Base-by-base conservation (phyloP, 768 basidiomycete species). In the Kwoniella botswanensis region DNA sequence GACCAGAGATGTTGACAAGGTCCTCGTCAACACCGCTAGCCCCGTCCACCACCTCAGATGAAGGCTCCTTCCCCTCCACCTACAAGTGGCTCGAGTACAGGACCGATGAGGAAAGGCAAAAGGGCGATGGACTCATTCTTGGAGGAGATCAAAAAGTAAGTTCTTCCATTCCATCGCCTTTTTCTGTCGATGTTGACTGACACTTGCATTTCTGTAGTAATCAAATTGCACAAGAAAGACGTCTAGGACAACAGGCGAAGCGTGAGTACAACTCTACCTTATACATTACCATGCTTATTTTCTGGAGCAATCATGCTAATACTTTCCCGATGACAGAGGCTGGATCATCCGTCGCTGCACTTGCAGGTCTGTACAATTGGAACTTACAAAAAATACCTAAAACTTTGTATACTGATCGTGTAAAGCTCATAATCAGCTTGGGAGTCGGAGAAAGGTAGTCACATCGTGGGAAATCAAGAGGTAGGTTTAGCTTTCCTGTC, bases 61-160 rank as follows among this genome's bases (percentile, higher is more conserved):
- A 73, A 56, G 88, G 86, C 87, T 0, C 87, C 88, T n/a, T 90
- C 92, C 24, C 88, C 67, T 10, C 59, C 59, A 12, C 67, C 90
- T 3, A 86, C 88, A 0, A 76, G 86, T 15, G 35, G 35, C 7
- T 35, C 35, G 35, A 70, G 82, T 24, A 80, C 78, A 68, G 85
- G 82, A 5, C 88, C 90, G 0, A 93, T 90, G 80, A 90, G 92
- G 0, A 97, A 93, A 82, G 97, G 97, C 2, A 97, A 93, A 82
- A 89, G 96, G 62, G 93, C 92, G 1, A 98, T 98, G 93, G 95
- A 98, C 83, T 84, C 90, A 1, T 99, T 98, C 82, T 86, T 99
- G 62, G 94, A 97, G 77, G 94, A 99, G 85, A 93, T 99, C 70
- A 98, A 98, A 85, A 89, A 89, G 96, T 92, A 58, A 22, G 86